Percentiles rank a stretch among this genome's conserved stretches.
Evolutionary conservation across 768 basidiomycete species (phyloP).

Genomic region (Leucogyrophana mollusca): DNA sequence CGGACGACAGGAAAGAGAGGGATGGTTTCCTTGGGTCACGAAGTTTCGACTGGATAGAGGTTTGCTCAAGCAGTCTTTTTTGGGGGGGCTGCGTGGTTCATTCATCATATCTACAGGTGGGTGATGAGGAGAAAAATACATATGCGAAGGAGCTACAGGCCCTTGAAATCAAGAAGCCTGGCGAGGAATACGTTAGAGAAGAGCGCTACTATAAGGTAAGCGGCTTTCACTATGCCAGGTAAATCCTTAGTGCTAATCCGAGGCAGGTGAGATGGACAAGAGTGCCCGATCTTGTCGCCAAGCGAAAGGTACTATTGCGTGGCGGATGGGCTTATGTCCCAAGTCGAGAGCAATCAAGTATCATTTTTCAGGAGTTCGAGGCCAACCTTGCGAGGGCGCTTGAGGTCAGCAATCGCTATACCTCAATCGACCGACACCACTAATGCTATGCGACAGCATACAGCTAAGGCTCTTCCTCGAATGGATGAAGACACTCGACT

Average conservation of each 20-base stretch:
- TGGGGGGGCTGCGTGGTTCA: conserved; percentile 3
- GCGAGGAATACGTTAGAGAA: neutral
- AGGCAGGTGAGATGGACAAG: conserved; percentile 94
- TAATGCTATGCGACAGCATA: conserved; percentile 48
- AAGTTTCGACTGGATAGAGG: conserved; percentile 65
- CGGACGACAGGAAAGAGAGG: conserved; percentile 55
- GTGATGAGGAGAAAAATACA: conserved; percentile 49
- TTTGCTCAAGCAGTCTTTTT: conserved; percentile 25
- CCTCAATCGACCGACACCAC: neutral
- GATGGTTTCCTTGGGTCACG: conserved; percentile 62
- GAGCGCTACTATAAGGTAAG: conserved; percentile 70
- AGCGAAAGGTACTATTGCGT: conserved; percentile 72
- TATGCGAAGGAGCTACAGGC: conserved; percentile 49
- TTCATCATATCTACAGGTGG: conserved; percentile 43
- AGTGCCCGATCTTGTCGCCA: conserved; percentile 89
- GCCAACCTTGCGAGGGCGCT: conserved; percentile 68
- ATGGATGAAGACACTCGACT: conserved; percentile 94
- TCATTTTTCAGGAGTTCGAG: conserved; percentile 87
- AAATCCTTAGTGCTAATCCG: neutral
- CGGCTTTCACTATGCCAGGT: neutral
- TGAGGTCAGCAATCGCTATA: conserved; percentile 50
- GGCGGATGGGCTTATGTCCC: conserved; percentile 91
- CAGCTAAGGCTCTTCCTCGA: conserved; percentile 82
- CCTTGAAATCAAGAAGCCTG: conserved; percentile 13
- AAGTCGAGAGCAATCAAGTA: conserved; percentile 69